Evolutionary conservation across 2,329 filamentous ascomycete genomes (phyloP), one percentile per base, ranked within the genome.

Genomic region (Verticillium longisporum): DNA sequence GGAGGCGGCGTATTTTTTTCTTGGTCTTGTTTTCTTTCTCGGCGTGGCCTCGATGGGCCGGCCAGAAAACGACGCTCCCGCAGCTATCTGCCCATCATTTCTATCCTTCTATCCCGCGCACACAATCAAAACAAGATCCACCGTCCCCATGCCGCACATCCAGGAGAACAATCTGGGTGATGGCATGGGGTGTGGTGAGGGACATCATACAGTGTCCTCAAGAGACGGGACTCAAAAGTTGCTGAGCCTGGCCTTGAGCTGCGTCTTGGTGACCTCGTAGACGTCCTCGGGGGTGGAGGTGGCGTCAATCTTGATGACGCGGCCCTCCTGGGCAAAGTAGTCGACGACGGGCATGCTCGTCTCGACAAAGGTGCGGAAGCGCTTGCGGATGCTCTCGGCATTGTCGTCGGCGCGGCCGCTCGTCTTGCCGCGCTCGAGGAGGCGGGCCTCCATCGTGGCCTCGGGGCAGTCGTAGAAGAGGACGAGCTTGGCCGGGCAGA

Each of bases 321-420:
- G 88, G 68, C 85, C 87, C 77, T 93, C 81, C 69, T 81, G 80
- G 71, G 89, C 87, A 74, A 90, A 98, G 73, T 91, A 86, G 68
- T 96, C 84, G 60, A 99, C 92, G 56, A 98, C 95, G 32, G 95
- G 95, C 94, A 98, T 97, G 78, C 92, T 97, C 2, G 92, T 97
- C 77, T 98, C 92, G 69, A 96, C 80, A 72, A 98, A 99, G 4
- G 89, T 93, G 72, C 87, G 88, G 83, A 99, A 99, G 61, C 95
- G 86, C 88, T 99, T 99, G 80, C 90, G 89, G 75, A 98, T 99
- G 71, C 88, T 92, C 77, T 97, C 95, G 61, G 87, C 89, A 73
- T 99, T 99, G 78, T 99, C 95, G 75, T 99, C 95, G 58, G 89
- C 81, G 66, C 95, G 84, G 53, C 95, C 95, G 71, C 89, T 93